Percentiles rank a stretch among this genome's conserved stretches.
Conservation (phyloP, 2,329 filamentous ascomycete species). For the Calycina marina region DNA sequence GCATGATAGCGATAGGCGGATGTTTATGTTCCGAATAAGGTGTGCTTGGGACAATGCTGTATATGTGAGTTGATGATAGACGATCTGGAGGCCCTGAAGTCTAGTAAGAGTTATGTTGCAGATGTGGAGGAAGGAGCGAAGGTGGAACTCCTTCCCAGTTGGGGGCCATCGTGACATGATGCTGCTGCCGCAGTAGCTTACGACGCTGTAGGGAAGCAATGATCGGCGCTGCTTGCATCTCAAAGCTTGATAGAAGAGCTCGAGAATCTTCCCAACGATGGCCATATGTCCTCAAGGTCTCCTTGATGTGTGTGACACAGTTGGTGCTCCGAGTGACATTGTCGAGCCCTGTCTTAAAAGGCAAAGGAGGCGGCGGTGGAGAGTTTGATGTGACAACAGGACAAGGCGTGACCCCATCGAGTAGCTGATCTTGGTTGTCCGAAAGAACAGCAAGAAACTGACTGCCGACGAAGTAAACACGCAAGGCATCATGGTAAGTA, state of each 20-base stretch:
- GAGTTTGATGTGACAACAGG: conserved; percentile 18
- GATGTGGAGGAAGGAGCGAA: not conserved
- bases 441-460: conserved; percentile 48
- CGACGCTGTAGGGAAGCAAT: conserved; percentile 28
- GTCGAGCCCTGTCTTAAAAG: conserved; percentile 28
- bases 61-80: too few relatives aligned
- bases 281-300: conserved; percentile 41
- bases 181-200: conserved; percentile 19
- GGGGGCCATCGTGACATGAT: not conserved
- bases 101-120: not conserved
- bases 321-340: conserved; percentile 40
- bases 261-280: conserved; percentile 43
- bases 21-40: too few relatives aligned
- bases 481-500: conserved; percentile 76
- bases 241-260: conserved; percentile 38
- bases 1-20: too few relatives aligned
- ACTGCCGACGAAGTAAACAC: conserved; percentile 61
- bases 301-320: conserved; percentile 37
- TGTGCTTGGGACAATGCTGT: too few relatives aligned
- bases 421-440: conserved; percentile 40
- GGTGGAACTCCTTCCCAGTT: not conserved
- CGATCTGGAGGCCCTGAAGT: too few relatives aligned
- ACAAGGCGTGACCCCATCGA: conserved; percentile 26
- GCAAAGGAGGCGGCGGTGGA: conserved; percentile 38
- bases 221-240: conserved; percentile 22